Conservation (phyloP, 495 filamentous ascomycete genomes). For the Talaromyces ruber region DNA sequence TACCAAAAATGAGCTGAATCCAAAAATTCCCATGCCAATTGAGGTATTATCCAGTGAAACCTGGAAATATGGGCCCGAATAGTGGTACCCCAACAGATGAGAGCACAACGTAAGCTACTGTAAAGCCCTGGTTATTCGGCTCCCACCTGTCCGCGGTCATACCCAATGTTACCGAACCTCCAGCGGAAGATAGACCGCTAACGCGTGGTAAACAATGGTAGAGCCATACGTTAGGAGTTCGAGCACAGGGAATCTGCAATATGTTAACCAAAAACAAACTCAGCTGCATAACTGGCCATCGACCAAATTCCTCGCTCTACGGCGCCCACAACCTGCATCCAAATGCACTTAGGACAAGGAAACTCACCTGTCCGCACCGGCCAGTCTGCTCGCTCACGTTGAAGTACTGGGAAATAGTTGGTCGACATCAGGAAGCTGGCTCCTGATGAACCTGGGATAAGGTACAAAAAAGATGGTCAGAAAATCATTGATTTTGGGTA, state of each 20-base stretch:
- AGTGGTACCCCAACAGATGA: constrained; percentile 69
- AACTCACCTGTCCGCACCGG: constrained; percentile 58
- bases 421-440: constrained; percentile 57
- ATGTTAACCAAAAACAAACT: constrained; percentile 65
- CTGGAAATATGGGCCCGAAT: constrained; percentile 74
- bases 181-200: constrained; percentile 65
- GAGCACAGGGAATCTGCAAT: constrained; percentile 62
- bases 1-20: constrained; percentile 73
- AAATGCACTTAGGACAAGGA: constrained; percentile 61
- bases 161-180: constrained; percentile 72
- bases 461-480: too few species aligned
- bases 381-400: constrained; percentile 55
- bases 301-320: constrained; percentile 73
- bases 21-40: constrained; percentile 74
- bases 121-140: constrained; percentile 54
- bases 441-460: constrained; percentile 51
- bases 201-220: constrained; percentile 53
- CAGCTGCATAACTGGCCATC: constrained; percentile 63
- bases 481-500: too few species aligned
- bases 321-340: constrained; percentile 80
- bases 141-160: constrained; percentile 81
- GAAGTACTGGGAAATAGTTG: constrained; percentile 53
- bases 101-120: constrained; percentile 66
- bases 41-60: constrained; percentile 58
- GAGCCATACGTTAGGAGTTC: constrained; percentile 63